phyloP scores from a whole-genome alignment of 768 basidiomycete genomes.

The Boletus vinaceobasis region DNA sequence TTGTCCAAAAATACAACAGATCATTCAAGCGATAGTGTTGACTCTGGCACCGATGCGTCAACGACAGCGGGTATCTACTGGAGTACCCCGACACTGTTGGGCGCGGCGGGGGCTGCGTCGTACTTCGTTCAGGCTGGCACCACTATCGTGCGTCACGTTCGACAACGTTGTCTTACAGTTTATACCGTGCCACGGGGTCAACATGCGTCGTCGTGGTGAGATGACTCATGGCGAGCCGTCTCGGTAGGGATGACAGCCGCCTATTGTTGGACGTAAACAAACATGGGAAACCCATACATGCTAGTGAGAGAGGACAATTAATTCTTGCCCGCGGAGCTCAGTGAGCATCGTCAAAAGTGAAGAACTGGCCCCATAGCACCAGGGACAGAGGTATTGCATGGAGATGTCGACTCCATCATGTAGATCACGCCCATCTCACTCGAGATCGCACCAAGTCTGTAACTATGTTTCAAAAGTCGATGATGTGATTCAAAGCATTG shows the following conservation, averaged over 20 bases:
- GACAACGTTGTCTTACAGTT: not conserved
- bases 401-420: not conserved
- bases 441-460: not conserved
- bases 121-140: no score
- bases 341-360: no score
- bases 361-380: no score
- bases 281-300: conserved; percentile 1
- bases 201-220: not conserved
- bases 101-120: no score
- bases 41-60: not conserved
- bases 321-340: not conserved
- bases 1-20: not conserved
- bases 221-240: not conserved
- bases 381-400: not conserved
- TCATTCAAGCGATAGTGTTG: not conserved
- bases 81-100: no score
- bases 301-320: not conserved
- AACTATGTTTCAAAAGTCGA: not conserved
- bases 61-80: no score
- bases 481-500: not conserved
- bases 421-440: not conserved
- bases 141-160: no score
- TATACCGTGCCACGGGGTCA: not conserved
- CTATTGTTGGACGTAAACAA: conserved; percentile 1
- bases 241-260: not conserved